Evolutionary conservation across 805 yeast genomes (phyloP).

Genomic region (Ogataea angusta): DNA sequence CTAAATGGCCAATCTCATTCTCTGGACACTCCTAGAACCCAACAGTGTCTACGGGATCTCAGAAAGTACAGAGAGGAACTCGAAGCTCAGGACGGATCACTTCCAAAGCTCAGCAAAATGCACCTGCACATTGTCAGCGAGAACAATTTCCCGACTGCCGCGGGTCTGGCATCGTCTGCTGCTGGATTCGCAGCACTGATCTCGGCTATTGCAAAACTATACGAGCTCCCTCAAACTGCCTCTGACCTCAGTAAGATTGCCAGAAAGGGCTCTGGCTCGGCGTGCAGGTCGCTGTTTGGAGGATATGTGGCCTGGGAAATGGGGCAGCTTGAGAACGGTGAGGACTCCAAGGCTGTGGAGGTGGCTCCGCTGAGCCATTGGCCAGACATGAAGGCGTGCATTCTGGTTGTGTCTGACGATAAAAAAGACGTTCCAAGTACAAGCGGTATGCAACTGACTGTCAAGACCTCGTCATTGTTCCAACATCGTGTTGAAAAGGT

Average conservation of each 20-base stretch:
- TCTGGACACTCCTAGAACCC: conserved; percentile 57
- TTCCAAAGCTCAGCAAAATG: conserved; percentile 63
- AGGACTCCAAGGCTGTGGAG: conserved; percentile 91
- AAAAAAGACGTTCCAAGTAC: conserved; percentile 96
- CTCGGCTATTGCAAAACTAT: conserved; percentile 80
- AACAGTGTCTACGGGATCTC: conserved; percentile 73
- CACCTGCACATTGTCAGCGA: conserved; percentile 81
- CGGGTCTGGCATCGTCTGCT: conserved; percentile 96
- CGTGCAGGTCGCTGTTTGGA: conserved; percentile 94
- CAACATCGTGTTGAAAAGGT: conserved; percentile 72
- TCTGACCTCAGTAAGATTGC: conserved; percentile 91
- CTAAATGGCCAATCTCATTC: conserved; percentile 83
- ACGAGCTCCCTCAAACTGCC: conserved; percentile 76
- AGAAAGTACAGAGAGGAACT: conserved; percentile 60
- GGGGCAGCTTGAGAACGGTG: conserved; percentile 77
- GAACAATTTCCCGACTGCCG: conserved; percentile 98
- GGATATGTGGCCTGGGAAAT: conserved; percentile 99
- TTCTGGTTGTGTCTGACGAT: conserved; percentile 87
- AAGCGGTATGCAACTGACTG: conserved; percentile 95
- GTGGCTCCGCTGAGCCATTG: conserved; percentile 82
- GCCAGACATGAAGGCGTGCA: conserved; percentile 91
- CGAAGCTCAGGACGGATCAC: conserved; percentile 50
- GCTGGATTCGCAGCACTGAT: conserved; percentile 98
- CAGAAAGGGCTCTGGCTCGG: conserved; percentile 97
- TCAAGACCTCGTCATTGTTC: conserved; percentile 82